Evolutionary conservation across 2,329 filamentous ascomycete species (phyloP).

Genomic region (Fusarium sp.): DNA sequence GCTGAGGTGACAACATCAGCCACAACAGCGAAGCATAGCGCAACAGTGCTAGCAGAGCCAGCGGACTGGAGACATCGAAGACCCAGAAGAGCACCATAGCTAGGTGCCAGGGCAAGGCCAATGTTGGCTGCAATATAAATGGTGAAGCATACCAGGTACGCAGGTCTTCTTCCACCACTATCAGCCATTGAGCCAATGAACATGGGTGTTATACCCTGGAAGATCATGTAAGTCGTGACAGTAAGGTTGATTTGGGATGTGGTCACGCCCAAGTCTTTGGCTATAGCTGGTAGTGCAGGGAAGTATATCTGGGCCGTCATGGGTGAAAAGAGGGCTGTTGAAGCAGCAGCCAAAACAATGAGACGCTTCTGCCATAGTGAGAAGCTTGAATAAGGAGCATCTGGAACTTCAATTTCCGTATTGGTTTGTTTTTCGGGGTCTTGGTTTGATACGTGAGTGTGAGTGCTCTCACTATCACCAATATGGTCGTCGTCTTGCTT

Average conservation of each 20-base stretch:
- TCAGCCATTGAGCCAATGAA: conserved; percentile 69
- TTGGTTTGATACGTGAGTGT: conserved; percentile 7
- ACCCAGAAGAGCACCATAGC: conserved; percentile 62
- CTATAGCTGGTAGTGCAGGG: conserved; percentile 62
- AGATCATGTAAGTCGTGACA: conserved; percentile 68
- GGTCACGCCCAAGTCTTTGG: conserved; percentile 59
- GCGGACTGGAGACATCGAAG: conserved; percentile 68
- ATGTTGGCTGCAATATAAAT: conserved; percentile 67
- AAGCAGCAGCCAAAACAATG: conserved; percentile 55
- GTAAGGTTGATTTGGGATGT: conserved; percentile 61
- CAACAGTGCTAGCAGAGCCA: conserved; percentile 69
- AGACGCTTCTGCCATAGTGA: conserved; percentile 55
- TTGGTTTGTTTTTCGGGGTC: conserved; percentile 21
- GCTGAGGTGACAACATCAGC: conserved; percentile 72
- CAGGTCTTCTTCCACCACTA: conserved; percentile 63
- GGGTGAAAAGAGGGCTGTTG: conserved; percentile 59
- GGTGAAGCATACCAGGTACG: conserved; percentile 64
- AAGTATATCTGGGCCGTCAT: conserved; percentile 65
- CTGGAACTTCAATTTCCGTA: neutral
- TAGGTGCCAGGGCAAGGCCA: conserved; percentile 62
- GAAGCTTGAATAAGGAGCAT: conserved; percentile 53
- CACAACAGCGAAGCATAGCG: conserved; percentile 68
- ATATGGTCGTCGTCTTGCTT: conserved; percentile 1
- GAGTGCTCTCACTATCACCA: conserved; percentile 4
- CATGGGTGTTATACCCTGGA: conserved; percentile 70